Evolutionary conservation across 441 rosid species (phyloP).

Genomic region (Arabidopsis hybrid): DNA sequence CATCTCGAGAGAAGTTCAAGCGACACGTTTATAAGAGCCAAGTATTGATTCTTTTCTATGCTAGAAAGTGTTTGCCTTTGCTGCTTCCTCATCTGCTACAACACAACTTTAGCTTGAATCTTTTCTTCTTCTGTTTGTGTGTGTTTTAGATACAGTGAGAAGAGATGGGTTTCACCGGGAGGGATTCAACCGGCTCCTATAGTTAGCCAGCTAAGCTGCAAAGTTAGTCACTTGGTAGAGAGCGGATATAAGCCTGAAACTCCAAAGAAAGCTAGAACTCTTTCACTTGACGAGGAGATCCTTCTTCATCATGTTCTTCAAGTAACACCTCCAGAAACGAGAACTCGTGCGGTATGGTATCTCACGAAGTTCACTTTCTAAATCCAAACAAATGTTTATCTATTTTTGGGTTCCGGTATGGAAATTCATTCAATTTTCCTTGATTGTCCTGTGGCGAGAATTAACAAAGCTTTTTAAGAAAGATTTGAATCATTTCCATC

Average conservation of each 20-base stretch:
- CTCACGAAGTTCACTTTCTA: background rate
- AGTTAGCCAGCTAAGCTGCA: slow-evolving; percentile 26
- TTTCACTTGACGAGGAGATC: slow-evolving; percentile 66
- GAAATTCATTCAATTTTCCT: background rate
- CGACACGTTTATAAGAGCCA: slow-evolving; percentile 62
- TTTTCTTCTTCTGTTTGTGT: slow-evolving; percentile 18
- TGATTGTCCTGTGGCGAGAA: slow-evolving; percentile 4
- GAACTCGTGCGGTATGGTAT: slow-evolving; percentile 55
- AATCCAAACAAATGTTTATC: background rate
- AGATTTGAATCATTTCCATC: slow-evolving; percentile 19
- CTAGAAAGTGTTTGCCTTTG: slow-evolving; percentile 4
- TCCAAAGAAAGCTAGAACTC: slow-evolving; percentile 51
- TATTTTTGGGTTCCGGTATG: background rate
- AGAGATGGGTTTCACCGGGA: slow-evolving; percentile 54
- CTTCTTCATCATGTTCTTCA: slow-evolving; percentile 49
- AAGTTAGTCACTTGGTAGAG: slow-evolving; percentile 29
- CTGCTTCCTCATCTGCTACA: slow-evolving; percentile 6
- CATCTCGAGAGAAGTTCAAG: slow-evolving; percentile 55
- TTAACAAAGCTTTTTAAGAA: background rate
- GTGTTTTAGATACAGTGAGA: slow-evolving; percentile 55
- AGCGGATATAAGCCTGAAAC: slow-evolving; percentile 40
- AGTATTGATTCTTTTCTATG: slow-evolving; percentile 50
- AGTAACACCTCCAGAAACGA: slow-evolving; percentile 46
- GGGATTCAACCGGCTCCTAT: slow-evolving; percentile 43
- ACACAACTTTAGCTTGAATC: slow-evolving; percentile 17